Conservation (phyloP, 306 rosid genomes). For the Canavalia ensiformis region DNA sequence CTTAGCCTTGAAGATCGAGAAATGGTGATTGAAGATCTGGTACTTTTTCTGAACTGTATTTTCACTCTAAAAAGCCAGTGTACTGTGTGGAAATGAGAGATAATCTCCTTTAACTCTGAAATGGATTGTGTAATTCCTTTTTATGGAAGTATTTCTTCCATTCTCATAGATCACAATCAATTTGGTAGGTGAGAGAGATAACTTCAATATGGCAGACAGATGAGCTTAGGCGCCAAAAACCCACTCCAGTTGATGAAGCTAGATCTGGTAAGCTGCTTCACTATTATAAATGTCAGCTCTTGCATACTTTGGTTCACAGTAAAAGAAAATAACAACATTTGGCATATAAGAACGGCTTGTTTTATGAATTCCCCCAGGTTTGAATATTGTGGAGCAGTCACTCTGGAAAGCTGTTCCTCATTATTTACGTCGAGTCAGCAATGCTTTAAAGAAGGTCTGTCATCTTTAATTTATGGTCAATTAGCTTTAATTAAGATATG, state of each 20-base stretch:
- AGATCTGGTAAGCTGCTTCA: slow-evolving; percentile 76
- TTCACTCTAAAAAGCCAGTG: slow-evolving; percentile 44
- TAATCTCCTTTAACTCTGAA: slow-evolving; percentile 37
- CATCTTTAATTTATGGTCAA: slow-evolving; percentile 42
- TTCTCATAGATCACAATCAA: slow-evolving; percentile 39
- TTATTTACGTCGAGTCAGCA: slow-evolving; percentile 92
- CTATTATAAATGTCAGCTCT: slow-evolving; percentile 39
- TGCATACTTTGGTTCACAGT: slow-evolving; percentile 23
- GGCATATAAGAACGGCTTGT: background rate
- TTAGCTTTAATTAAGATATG: slow-evolving; percentile 43
- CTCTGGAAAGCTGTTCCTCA: slow-evolving; percentile 99
- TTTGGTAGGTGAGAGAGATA: slow-evolving; percentile 89
- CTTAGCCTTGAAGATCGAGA: slow-evolving; percentile 84
- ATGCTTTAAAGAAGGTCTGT: slow-evolving; percentile 88
- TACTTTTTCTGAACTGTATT: slow-evolving; percentile 54
- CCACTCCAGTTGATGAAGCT: slow-evolving; percentile 98
- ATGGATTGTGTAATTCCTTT: slow-evolving; percentile 9
- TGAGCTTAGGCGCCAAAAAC: slow-evolving; percentile 90
- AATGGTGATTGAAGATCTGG: slow-evolving; percentile 94
- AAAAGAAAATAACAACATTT: slow-evolving; percentile 28
- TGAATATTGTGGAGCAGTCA: slow-evolving; percentile 96
- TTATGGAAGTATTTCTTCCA: slow-evolving; percentile 27
- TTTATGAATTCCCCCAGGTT: slow-evolving; percentile 61
- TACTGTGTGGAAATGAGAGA: slow-evolving; percentile 30
- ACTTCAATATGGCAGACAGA: slow-evolving; percentile 99